Evolutionary conservation across 2,329 filamentous ascomycete species (phyloP).

Genomic region (Ilyonectria destructans): DNA sequence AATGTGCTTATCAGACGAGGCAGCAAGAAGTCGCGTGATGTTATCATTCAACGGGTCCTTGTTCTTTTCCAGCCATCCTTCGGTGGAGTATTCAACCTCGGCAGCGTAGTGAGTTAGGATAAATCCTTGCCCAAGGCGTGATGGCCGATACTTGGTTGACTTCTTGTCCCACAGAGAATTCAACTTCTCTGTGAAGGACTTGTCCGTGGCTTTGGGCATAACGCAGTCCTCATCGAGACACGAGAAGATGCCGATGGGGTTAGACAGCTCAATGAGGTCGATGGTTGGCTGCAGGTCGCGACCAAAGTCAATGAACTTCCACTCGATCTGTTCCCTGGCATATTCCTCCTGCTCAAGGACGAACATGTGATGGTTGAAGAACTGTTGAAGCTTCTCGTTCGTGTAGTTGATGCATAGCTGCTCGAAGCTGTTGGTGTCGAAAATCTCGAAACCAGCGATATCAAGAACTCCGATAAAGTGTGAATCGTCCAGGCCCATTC

Average conservation of each 20-base stretch:
- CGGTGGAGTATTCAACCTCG: conserved; percentile 96
- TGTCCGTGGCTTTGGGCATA: conserved; percentile 99
- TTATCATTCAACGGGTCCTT: conserved; percentile 99
- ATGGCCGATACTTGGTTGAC: conserved; percentile 91
- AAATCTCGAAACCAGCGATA: conserved; percentile 99
- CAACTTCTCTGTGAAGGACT: conserved; percentile 97
- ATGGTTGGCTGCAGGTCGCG: conserved; percentile 98
- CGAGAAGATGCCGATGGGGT: conserved; percentile 98
- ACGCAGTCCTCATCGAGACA: conserved; percentile 98
- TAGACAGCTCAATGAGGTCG: conserved; percentile 94
- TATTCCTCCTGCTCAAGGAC: conserved; percentile 99
- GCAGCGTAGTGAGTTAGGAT: conserved; percentile 97
- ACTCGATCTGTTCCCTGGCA: conserved; percentile 96
- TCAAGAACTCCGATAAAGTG: conserved; percentile 98
- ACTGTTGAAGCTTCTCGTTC: conserved; percentile 98
- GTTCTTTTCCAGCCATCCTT: conserved; percentile 98
- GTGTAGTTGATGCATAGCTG: conserved; percentile 99
- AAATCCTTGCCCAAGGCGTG: conserved; percentile 91
- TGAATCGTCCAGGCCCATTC: conserved; percentile 87
- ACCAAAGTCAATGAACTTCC: conserved; percentile 99
- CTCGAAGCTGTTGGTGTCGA: conserved; percentile 98
- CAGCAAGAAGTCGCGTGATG: conserved; percentile 88
- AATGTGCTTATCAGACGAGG: conserved; percentile 87
- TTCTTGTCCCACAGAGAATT: conserved; percentile 97
- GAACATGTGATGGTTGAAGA: conserved; percentile 99